A percentile compares a stretch with the other conserved stretches of the same genome.
These are phyloP conservation scores for Trichopus zeylanicus DNA, from an alignment of 116 monocot genomes.

Conservation along the genomic window DNA sequence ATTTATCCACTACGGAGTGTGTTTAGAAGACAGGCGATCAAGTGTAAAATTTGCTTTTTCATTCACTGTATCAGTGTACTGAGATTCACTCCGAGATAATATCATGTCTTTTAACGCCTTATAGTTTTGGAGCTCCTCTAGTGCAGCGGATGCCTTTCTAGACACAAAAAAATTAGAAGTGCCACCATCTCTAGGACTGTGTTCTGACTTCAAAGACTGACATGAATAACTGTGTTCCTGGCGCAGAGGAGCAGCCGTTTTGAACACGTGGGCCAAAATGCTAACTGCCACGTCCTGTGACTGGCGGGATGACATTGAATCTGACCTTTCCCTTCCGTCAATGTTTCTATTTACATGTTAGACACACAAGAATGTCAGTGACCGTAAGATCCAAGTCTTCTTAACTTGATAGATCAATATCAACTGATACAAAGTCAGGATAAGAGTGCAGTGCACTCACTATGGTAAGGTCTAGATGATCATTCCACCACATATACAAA, in stretches of 20 bases:
- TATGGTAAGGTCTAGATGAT: too few relatives aligned
- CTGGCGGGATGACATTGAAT: constrained; percentile 34
- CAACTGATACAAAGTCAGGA: neutral
- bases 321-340: constrained; percentile 41
- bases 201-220: constrained; percentile 42
- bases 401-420: too few relatives aligned
- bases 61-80: constrained; percentile 21
- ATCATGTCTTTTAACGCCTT: constrained; percentile 71
- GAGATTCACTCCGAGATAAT: constrained; percentile 50
- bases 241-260: constrained; percentile 60
- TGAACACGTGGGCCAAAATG: constrained; percentile 74
- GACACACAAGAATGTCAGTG: neutral
- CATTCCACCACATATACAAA: too few relatives aligned
- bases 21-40: too few relatives aligned
- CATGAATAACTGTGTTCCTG: constrained; percentile 56
- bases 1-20: neutral
- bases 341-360: constrained; percentile 21
- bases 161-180: constrained; percentile 51
- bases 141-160: constrained; percentile 73
- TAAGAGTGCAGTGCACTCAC: neutral
- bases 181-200: constrained; percentile 20
- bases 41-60: constrained; percentile 6
- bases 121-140: constrained; percentile 74
- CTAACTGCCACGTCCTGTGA: constrained; percentile 94
- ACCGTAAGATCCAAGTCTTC: too few relatives aligned